phyloP scores from a whole-genome alignment of 202 grass and related monocot species.

The Schoenoplectus tabernaemontani region DNA sequence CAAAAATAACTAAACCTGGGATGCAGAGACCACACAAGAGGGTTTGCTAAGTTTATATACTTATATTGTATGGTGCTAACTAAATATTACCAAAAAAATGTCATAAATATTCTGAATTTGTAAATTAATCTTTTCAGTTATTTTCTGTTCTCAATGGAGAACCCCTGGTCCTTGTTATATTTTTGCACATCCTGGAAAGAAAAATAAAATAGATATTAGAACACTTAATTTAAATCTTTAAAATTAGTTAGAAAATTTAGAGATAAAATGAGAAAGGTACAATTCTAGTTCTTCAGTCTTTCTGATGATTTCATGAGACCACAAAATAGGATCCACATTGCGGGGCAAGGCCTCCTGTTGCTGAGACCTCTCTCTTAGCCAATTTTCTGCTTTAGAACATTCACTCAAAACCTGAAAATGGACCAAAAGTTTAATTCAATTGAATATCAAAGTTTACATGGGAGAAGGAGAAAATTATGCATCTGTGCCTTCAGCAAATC shows the following conservation, averaged over 20 bases:
- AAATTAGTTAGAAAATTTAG: constrained; percentile 16
- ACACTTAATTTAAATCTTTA: constrained; percentile 1
- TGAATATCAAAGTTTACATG: not conserved
- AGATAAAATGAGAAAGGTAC: constrained; percentile 30
- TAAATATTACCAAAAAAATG: constrained; percentile 16
- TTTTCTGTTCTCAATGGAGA: constrained; percentile 40
- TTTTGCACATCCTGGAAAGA: constrained; percentile 68
- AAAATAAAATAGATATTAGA: constrained; percentile 15
- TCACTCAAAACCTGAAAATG: constrained; percentile 52
- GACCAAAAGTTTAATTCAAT: not conserved
- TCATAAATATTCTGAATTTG: not conserved
- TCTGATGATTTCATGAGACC: constrained; percentile 72
- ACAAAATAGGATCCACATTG: constrained; percentile 77
- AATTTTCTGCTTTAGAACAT: constrained; percentile 72
- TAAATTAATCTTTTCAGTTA: constrained; percentile 17
- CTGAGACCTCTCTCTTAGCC: constrained; percentile 57
- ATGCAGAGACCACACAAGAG: not conserved
- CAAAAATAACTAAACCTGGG: constrained; percentile 4
- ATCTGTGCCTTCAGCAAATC: not conserved
- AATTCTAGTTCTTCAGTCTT: constrained; percentile 53
- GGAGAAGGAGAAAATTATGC: not conserved
- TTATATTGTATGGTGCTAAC: constrained; percentile 1
- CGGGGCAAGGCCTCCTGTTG: constrained; percentile 69
- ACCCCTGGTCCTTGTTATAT: constrained; percentile 36
- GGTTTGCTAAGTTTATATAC: constrained; percentile 8